Evolutionary conservation across 352 stramenopile species (phyloP).

Genomic region (Phytophthora ramorum): DNA sequence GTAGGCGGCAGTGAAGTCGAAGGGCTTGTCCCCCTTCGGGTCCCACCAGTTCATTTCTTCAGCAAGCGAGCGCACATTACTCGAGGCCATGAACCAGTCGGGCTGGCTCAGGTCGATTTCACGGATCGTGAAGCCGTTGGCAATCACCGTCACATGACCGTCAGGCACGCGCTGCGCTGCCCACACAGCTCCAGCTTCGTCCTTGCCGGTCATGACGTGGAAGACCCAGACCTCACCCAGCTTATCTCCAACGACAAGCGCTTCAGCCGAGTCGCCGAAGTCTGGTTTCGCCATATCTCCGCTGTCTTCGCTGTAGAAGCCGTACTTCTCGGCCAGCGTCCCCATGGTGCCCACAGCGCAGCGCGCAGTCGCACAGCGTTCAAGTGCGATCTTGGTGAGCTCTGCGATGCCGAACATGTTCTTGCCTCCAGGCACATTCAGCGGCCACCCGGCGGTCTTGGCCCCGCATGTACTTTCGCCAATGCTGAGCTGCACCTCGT

Average conservation of each 20-base stretch:
- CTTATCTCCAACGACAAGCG: constrained; percentile 88
- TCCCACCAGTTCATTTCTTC: constrained; percentile 89
- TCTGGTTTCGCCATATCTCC: constrained; percentile 62
- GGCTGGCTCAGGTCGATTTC: constrained; percentile 80
- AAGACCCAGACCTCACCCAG: constrained; percentile 94
- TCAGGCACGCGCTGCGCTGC: constrained; percentile 93
- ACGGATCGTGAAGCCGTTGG: constrained; percentile 95
- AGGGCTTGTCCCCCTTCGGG: constrained; percentile 41
- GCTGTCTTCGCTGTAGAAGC: constrained; percentile 94
- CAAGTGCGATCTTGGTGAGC: constrained; percentile 91
- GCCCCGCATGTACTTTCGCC: constrained; percentile 94
- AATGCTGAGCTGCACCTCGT: constrained; percentile 95
- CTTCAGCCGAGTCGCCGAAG: constrained; percentile 82
- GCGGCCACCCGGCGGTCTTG: constrained; percentile 79
- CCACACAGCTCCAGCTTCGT: constrained; percentile 92
- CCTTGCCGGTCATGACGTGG: constrained; percentile 91
- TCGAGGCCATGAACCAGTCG: constrained; percentile 89
- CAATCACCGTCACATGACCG: constrained; percentile 89
- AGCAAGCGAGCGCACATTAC: constrained; percentile 87
- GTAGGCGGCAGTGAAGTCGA: constrained; percentile 82
- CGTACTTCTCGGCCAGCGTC: constrained; percentile 89
- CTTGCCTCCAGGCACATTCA: constrained; percentile 67
- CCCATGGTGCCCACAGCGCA: constrained; percentile 93
- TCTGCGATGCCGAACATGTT: constrained; percentile 93
- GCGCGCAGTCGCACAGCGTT: constrained; percentile 84